These are phyloP conservation scores for Cystofilobasidium capitatum DNA, from an alignment of 768 basidiomycete species.

Conservation along the genomic window DNA sequence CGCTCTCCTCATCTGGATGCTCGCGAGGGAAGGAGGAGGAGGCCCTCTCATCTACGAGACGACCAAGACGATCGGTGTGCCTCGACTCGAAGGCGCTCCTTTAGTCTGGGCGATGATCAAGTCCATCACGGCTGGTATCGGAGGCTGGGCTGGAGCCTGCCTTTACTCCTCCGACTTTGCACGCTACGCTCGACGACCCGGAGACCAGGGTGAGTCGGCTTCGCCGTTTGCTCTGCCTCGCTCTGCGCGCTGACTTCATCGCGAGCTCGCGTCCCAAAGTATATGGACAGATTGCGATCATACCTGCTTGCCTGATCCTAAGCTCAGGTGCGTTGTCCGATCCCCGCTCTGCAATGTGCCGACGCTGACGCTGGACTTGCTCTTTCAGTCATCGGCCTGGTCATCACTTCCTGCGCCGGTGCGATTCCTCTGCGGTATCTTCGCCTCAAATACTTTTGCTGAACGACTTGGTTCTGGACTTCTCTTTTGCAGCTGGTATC, in stretches of 20 bases:
- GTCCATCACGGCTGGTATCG: constrained; percentile 7
- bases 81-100: constrained; percentile 27
- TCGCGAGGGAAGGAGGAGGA: constrained; percentile 30
- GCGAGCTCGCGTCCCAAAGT: constrained; percentile 7
- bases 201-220: constrained; percentile 29
- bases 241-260: background rate
- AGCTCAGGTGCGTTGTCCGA: no score
- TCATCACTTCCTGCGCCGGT: constrained; percentile 33
- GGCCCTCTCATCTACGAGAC: constrained; percentile 32
- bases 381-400: constrained; percentile 34
- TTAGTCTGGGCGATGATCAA: constrained; percentile 33
- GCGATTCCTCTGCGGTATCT: no score
- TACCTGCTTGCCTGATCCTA: constrained; percentile 13
- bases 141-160: background rate
- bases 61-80: constrained; percentile 26
- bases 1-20: constrained; percentile 29
- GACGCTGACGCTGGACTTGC: constrained; percentile 14
- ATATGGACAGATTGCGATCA: constrained; percentile 23
- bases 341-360: no score
- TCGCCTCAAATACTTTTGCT: no score
- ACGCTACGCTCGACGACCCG: constrained; percentile 30
- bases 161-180: constrained; percentile 27
- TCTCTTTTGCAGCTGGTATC: constrained; percentile 24
- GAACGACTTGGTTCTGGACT: no score
- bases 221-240: constrained; percentile 16